phyloP scores from a whole-genome alignment of 352 stramenopile genomes.

The Phytopythium boreale region DNA sequence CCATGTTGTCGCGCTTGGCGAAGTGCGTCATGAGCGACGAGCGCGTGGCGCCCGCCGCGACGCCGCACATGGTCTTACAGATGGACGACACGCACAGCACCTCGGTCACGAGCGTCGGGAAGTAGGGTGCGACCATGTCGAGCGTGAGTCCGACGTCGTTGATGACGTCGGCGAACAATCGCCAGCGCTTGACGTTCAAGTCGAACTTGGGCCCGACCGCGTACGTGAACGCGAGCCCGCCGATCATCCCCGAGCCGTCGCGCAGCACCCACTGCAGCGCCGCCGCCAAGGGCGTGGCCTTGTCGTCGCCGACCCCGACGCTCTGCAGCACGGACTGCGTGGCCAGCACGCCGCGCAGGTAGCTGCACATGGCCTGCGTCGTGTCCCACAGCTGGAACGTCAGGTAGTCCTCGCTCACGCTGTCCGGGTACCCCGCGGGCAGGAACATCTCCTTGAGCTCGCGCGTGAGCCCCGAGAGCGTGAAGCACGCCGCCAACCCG shows the following conservation, averaged over 20 bases:
- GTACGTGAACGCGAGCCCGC: conserved; percentile 94
- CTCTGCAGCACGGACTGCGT: conserved; percentile 92
- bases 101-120: conserved; percentile 61
- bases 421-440: conserved; percentile 80
- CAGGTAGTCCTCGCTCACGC: conserved; percentile 90
- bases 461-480: conserved; percentile 31
- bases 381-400: conserved; percentile 96
- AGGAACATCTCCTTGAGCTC: conserved; percentile 87
- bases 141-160: conserved; percentile 95
- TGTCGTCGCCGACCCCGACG: conserved; percentile 90
- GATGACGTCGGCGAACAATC: conserved; percentile 95
- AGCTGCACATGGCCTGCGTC: conserved; percentile 93
- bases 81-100: conserved; percentile 85
- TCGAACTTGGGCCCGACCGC: conserved; percentile 89
- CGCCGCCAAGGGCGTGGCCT: conserved; percentile 62
- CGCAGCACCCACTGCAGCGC: conserved; percentile 78
- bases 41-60: conserved; percentile 92
- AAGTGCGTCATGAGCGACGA: conserved; percentile 91
- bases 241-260: conserved; percentile 84
- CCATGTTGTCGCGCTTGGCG: conserved; percentile 83
- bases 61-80: conserved; percentile 95
- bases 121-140: conserved; percentile 76
- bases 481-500: conserved; percentile 22
- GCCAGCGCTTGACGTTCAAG: conserved; percentile 95
- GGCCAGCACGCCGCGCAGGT: conserved; percentile 91